A percentile compares a stretch with the other conserved stretches of the same genome.
Evolutionary conservation across 2,329 filamentous ascomycete species (phyloP).

Genomic region (Diaporthe sp.): DNA sequence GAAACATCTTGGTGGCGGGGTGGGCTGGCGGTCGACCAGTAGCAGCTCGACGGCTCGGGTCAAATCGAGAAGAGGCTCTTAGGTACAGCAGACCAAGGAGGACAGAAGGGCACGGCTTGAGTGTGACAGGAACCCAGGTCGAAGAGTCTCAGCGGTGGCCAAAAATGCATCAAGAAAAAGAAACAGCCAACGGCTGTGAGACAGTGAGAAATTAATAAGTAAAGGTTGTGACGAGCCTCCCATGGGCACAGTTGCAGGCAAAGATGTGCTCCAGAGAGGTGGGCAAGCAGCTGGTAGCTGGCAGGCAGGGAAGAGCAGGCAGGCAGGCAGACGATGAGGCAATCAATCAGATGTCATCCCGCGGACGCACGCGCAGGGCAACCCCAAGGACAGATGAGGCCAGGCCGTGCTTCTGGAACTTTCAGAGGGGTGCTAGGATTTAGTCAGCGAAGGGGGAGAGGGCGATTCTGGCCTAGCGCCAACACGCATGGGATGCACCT

Average conservation of each 20-base stretch:
- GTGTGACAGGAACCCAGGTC: not conserved
- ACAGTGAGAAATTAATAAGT: not conserved
- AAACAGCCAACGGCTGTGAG: not conserved
- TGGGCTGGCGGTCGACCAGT: constrained; percentile 7
- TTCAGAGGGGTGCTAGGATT: constrained; percentile 40
- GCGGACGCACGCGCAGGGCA: not conserved
- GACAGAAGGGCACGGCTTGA: not conserved
- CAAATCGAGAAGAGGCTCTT: not conserved
- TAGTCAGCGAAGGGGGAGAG: constrained; percentile 33
- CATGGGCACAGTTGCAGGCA: not conserved
- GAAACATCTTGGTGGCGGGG: constrained; percentile 76
- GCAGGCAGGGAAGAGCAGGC: constrained; percentile 13
- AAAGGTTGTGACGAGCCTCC: not conserved
- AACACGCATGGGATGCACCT: not conserved
- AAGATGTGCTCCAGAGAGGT: constrained; percentile 10
- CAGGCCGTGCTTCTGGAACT: constrained; percentile 44
- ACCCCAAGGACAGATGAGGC: constrained; percentile 8
- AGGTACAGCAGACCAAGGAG: not conserved
- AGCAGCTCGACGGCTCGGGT: constrained; percentile 2
- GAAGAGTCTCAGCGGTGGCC: not conserved
- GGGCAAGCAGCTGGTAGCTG: constrained; percentile 3
- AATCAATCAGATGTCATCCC: constrained; percentile 24
- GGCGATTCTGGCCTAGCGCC: not conserved
- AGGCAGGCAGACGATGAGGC: constrained; percentile 21
- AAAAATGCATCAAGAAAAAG: not conserved